Evolutionary conservation across 768 basidiomycete species (phyloP), one percentile per base, ranked within the genome.

Genomic region (Boletus huronensis): DNA sequence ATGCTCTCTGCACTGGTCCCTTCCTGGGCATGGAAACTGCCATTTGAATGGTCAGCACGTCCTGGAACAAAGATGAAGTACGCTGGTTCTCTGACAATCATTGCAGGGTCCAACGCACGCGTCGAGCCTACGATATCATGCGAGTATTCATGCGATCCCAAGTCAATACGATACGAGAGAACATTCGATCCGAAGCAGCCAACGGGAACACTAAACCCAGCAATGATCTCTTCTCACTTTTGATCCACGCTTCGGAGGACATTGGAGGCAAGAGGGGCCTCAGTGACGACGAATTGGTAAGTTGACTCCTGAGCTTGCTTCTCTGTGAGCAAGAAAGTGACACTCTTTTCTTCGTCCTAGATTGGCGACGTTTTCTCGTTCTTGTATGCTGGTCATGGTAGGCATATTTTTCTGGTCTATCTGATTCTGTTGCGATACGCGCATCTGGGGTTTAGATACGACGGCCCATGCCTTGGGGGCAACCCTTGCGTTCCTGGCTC

Each of bases 381-480:
- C 64, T 69, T 85, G 26, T 77, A 81, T 45, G 83, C 82, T 29
- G 83, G 83, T 14, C 81, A 83, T 58, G 82, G 81, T 81, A 55
- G 16, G 67, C 48, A 17, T 38, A 17, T 36, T 14, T 1, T 38
- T 25, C 34, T 16, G 29, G 26, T 17, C 6, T n/a, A 13, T 17
- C 16, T 10, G 16, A 11, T 35, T 5, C 10, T 35, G 9, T 39
- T 19, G 19, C 6, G n/a, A 52, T 11, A 3, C 2, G 5, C 1
- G 5, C 2, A 23, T n/a, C 4, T 14, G 11, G 26, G n/a, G 14
- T 32, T 11, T 40, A 39, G 70, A 73, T 48, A 72, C 73, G 5
- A 73, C 65, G 6, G 62, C 71, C 5, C 63, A 64, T 21, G 64
- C 62, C 7, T 58, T 73, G 14, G 64, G 66, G 32, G 72, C 67